Conservation (phyloP, 371 early-diverging fungal genomes). For the Mortierella sp. region DNA sequence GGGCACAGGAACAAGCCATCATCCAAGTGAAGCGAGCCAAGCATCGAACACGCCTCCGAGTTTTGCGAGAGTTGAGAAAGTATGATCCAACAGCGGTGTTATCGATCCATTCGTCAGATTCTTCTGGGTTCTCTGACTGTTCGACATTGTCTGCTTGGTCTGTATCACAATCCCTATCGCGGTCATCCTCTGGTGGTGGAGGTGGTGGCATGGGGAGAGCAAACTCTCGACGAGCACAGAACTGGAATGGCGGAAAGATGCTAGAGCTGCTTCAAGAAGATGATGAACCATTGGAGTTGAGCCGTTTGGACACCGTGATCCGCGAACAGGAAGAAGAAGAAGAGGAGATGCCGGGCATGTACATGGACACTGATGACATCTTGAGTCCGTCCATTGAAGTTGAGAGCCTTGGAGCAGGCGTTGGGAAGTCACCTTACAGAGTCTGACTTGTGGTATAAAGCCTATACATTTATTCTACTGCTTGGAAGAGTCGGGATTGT, state of each 20-base stretch:
- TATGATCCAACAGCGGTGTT: conserved; percentile 13
- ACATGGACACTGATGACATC: conserved; percentile 24
- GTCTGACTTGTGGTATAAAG: too few species aligned
- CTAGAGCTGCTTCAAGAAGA: conserved; percentile 8
- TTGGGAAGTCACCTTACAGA: not conserved
- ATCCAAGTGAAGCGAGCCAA: conserved; percentile 23
- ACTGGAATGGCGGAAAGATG: not conserved
- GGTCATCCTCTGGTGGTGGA: conserved; percentile 2
- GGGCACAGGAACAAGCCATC: conserved; percentile 37
- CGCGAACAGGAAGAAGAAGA: conserved; percentile 31
- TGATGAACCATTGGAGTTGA: not conserved
- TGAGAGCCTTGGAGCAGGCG: conserved; percentile 44
- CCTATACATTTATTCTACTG: too few species aligned
- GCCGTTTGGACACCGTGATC: conserved; percentile 17
- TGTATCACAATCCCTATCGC: not conserved
- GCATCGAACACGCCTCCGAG: conserved; percentile 4
- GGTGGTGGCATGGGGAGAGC: not conserved
- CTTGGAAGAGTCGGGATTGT: too few species aligned
- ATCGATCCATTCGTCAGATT: conserved; percentile 8
- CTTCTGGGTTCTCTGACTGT: conserved; percentile 9
- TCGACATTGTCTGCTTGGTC: conserved; percentile 10
- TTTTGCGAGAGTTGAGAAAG: conserved; percentile 17
- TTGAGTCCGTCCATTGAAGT: conserved; percentile 20
- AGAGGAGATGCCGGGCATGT: conserved; percentile 15
- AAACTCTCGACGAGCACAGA: not conserved